A percentile compares a stretch with the other conserved stretches of the same genome.
These are phyloP conservation scores for Lyophyllum shimeji DNA, from an alignment of 768 basidiomycete species.

Conservation along the genomic window DNA sequence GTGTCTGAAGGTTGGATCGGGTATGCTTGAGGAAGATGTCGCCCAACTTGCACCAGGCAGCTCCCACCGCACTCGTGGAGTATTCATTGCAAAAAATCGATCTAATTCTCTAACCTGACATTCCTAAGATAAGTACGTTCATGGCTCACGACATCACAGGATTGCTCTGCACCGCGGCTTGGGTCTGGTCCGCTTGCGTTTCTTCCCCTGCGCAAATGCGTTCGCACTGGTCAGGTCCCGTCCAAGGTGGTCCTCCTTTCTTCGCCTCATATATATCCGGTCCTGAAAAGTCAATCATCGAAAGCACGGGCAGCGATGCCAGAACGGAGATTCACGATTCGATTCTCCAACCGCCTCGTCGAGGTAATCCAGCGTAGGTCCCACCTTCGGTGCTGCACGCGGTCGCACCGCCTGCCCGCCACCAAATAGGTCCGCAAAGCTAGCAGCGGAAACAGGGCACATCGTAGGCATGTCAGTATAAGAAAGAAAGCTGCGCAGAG, in stretches of 20 bases:
- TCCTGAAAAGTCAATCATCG: constrained; percentile 40
- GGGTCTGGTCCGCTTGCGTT: constrained; percentile 81
- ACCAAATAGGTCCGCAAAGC: constrained; percentile 88
- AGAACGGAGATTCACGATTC: constrained; percentile 70
- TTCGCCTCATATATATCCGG: constrained; percentile 96
- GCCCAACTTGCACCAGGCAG: too few species aligned
- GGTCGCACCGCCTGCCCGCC: constrained; percentile 67
- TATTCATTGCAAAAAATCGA: too few species aligned
- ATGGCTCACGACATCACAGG: constrained; percentile 1
- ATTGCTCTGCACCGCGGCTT: constrained; percentile 52
- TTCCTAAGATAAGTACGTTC: too few species aligned
- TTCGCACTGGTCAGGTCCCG: constrained; percentile 88
- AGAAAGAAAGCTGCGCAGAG: too few species aligned
- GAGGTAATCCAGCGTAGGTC: constrained; percentile 84
- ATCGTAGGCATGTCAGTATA: background rate
- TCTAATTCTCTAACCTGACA: too few species aligned
- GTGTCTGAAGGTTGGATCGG: too few species aligned
- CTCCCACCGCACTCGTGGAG: too few species aligned
- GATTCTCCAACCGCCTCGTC: constrained; percentile 98
- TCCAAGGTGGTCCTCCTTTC: constrained; percentile 88
- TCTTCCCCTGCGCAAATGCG: constrained; percentile 87
- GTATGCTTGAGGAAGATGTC: too few species aligned
- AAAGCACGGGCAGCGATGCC: too few species aligned
- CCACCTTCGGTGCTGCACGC: constrained; percentile 81
- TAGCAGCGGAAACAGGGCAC: constrained; percentile 30